Evolutionary conservation across 345 rosid genomes (phyloP), one percentile per base, ranked within the genome.

Genomic region (Gossypium stocksii): DNA sequence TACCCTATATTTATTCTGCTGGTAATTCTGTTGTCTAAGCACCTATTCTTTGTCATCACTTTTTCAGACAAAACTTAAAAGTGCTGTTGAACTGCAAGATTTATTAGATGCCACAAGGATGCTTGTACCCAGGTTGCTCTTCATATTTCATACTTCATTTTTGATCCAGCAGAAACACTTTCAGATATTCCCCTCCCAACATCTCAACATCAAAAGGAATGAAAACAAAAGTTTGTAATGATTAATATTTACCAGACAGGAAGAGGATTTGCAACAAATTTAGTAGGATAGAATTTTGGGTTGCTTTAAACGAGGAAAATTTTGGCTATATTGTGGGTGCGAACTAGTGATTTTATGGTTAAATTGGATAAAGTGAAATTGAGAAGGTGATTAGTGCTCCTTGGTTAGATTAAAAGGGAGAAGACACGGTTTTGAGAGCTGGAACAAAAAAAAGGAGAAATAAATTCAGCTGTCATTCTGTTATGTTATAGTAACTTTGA

Each of bases 1-100:
- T 20, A 8, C 3, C 16, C 17, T 79, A 12, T 56, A 19, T 70
- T 27, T 7, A 16, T 51, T 71, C 66, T 38, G 29, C 70, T 38
- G 17, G 69, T 3, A 76, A 19, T 74, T 72, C n/a, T 73, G 23
- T 22, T 45, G 11, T 43, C 54, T 68, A 19, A 23, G 46, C 46
- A 65, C 59, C 17, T 57, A 57, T 56, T 59, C 67, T 53, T 73
- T 75, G 66, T 74, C 23, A 57, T 57, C 17, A 59, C 70, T 74
- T 68, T 82, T 71, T 78, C 89, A 95, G 99, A 95, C 98, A 71
- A 96, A 96, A 84, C 98, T 93, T 74, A 96, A 96, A 88, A 96
- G 87, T 82, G 99, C 98, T 6, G 79, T 96, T 71, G 90, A 96
- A 81, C 78, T 96, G 87, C 99, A 96, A 96, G 99, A 96, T 86